phyloP scores from a whole-genome alignment of 129 eudicot genomes.

The Artemisia annua region DNA sequence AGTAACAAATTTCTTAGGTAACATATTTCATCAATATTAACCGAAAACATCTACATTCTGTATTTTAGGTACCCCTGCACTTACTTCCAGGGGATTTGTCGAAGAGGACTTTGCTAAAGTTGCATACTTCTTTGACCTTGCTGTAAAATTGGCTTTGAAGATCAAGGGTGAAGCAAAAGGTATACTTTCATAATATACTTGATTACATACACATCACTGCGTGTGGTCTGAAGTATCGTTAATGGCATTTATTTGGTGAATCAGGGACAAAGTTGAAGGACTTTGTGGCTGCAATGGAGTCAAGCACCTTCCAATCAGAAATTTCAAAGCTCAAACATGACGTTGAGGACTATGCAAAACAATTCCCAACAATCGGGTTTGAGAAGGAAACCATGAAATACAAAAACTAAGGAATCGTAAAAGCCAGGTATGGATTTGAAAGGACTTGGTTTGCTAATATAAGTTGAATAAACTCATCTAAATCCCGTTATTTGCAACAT shows the following conservation, averaged over 20 bases:
- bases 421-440: constrained; percentile 38
- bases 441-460: constrained; percentile 1
- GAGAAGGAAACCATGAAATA: constrained; percentile 98
- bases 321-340: constrained; percentile 80
- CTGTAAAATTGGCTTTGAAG: constrained; percentile 84
- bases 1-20: neutral
- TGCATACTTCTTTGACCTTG: constrained; percentile 86
- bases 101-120: constrained; percentile 98
- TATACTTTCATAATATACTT: constrained; percentile 16
- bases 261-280: constrained; percentile 97
- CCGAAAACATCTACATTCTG: neutral
- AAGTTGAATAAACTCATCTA: constrained; percentile 6
- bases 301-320: constrained; percentile 62
- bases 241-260: constrained; percentile 20
- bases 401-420: constrained; percentile 88
- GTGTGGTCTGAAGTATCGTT: no score
- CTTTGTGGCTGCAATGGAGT: constrained; percentile 75
- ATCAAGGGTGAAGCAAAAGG: constrained; percentile 83
- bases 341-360: constrained; percentile 96
- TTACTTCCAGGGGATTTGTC: constrained; percentile 93
- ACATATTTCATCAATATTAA: neutral
- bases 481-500: no score
- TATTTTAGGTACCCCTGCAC: constrained; percentile 90
- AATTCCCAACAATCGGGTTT: constrained; percentile 95
- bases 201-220: no score